A percentile compares a stretch with the other conserved stretches of the same genome.
These are phyloP conservation scores for Colletotrichum godetiae DNA, from an alignment of 2,329 filamentous ascomycete genomes.

Conservation along the genomic window DNA sequence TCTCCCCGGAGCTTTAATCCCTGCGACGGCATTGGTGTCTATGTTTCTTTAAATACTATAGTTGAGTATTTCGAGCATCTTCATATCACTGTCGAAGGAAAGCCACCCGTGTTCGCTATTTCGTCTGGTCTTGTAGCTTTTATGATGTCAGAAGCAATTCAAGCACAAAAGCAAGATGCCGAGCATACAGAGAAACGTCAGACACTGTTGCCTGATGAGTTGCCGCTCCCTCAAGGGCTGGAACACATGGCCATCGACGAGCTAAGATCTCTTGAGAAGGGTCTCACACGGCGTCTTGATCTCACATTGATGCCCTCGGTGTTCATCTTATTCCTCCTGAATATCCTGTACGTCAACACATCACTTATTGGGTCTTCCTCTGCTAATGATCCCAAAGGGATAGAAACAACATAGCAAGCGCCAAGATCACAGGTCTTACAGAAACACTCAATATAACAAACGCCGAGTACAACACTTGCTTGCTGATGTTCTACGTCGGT, in stretches of 20 bases:
- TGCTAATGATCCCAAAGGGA: constrained; percentile 29
- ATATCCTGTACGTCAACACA: not conserved
- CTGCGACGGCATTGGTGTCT: not conserved
- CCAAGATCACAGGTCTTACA: constrained; percentile 64
- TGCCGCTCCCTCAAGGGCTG: constrained; percentile 13
- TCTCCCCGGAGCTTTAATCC: constrained; percentile 9
- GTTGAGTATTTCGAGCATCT: not conserved
- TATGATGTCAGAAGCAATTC: constrained; percentile 14
- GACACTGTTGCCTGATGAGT: constrained; percentile 1
- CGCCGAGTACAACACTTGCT: constrained; percentile 65
- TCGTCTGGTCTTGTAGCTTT: not conserved
- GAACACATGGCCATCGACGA: not conserved
- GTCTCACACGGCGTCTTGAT: constrained; percentile 6
- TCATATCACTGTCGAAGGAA: not conserved
- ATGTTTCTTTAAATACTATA: not conserved
- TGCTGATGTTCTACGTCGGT: constrained; percentile 25
- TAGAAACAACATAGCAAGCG: constrained; percentile 57
- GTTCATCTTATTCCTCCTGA: constrained; percentile 21
- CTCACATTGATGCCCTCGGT: constrained; percentile 14
- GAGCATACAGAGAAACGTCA: constrained; percentile 17
- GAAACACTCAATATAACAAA: constrained; percentile 60
- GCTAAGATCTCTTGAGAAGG: constrained; percentile 1
- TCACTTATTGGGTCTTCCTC: not conserved
- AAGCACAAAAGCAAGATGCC: constrained; percentile 8
- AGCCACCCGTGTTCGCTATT: not conserved